Conservation (phyloP, 176 grass and related monocot genomes). For the Musa itinerans region DNA sequence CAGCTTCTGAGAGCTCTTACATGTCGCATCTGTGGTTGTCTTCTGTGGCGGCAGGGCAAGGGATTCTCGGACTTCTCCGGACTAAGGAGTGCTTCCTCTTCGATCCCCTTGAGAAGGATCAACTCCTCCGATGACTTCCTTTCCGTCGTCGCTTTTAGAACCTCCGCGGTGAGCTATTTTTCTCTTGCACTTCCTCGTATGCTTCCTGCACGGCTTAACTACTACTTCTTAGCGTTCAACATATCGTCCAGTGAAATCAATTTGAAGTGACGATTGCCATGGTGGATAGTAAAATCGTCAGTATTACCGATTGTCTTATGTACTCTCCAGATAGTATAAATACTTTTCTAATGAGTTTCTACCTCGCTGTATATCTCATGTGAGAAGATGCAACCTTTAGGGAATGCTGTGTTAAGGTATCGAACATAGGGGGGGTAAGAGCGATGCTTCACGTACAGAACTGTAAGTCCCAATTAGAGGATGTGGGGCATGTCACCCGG, state of each 20-base stretch:
- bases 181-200: not conserved
- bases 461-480: too few species aligned
- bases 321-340: too few species aligned
- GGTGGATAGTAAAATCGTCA: too few species aligned
- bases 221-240: not conserved
- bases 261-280: not conserved
- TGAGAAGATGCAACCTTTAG: too few species aligned
- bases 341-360: too few species aligned
- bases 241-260: not conserved
- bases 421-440: too few species aligned
- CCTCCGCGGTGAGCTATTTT: not conserved
- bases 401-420: too few species aligned
- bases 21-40: not conserved
- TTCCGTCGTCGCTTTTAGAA: conserved; percentile 5
- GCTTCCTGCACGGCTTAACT: not conserved
- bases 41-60: not conserved
- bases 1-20: not conserved
- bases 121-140: conserved; percentile 13
- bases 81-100: not conserved
- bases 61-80: not conserved
- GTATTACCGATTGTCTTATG: too few species aligned
- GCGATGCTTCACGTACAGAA: too few species aligned
- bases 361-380: too few species aligned
- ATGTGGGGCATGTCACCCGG: too few species aligned
- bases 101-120: conserved; percentile 1